Evolutionary conservation across 148 eudicot genomes (phyloP), one percentile per base, ranked within the genome.

Genomic region (Rhododendron ferrugineum): DNA sequence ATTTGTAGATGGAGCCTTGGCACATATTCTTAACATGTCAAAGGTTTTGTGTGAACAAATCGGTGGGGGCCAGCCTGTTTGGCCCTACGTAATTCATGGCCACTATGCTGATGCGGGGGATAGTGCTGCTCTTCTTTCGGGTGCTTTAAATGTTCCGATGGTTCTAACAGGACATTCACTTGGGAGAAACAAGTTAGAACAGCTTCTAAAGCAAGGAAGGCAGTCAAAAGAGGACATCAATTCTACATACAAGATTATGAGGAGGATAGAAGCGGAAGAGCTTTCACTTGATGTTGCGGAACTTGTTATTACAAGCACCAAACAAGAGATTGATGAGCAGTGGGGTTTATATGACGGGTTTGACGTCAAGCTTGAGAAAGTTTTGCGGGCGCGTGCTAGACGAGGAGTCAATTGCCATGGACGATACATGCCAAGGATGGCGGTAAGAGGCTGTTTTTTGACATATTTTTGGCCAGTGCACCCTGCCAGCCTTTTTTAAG

Each of bases 61-160:
- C 64, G 95, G 95, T 16, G 91, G 86, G 23, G 94, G 93, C 2
- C 91, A 92, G 42, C 95, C 95, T 6, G 87, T 94, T 60, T 94
- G 97, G 97, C 97, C 97, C 7, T 93, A 93, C 73, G 97, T 94
- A 30, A 93, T 94, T 75, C 97, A 94, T 42, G 97, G 95, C 30
- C 97, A 94, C 54, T 94, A 94, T 88, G 98, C 98, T 4, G 98
- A 94, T 90, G 98, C 93, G 5, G 98, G 98, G 62, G 94, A 94
- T 83, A 89, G 93, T 89, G 98, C 98, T 34, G 95, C 98, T 86
- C 93, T 94, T 47, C 92, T 94, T 81, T 94, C 98, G 4, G 98
- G 98, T 64, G 95, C 93, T 86, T 87, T 94, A 64, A 94, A 94
- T 81, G 98, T 94, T 46, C 98, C 98, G 0, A 94, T 94, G 98